phyloP scores from a whole-genome alignment of 2,329 filamentous ascomycete species.

The Alternaria ethzedia region DNA sequence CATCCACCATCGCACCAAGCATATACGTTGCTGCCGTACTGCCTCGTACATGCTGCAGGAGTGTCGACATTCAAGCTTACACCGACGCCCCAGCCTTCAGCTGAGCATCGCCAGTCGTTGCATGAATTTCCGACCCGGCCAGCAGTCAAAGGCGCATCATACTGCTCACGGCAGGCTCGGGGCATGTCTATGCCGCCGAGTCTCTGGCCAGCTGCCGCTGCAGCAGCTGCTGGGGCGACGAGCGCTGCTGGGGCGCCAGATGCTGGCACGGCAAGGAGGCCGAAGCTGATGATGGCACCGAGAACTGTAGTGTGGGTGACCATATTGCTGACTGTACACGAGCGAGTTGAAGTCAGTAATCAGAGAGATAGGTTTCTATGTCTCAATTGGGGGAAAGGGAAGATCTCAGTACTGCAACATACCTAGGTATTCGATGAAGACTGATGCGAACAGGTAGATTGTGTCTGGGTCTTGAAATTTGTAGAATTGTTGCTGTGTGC shows the following conservation, averaged over 20 bases:
- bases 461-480: neutral
- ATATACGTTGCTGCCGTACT: neutral
- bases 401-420: neutral
- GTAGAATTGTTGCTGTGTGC: neutral
- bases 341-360: neutral
- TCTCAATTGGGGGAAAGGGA: neutral
- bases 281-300: neutral
- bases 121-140: neutral
- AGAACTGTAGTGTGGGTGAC: neutral
- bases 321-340: neutral
- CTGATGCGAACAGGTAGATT: neutral
- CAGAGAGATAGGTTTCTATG: neutral
- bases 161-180: neutral
- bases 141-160: neutral
- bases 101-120: neutral
- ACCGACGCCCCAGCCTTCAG: neutral
- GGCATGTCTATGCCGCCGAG: neutral
- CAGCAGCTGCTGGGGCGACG: neutral
- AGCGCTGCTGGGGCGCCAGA: neutral
- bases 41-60: neutral
- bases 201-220: neutral
- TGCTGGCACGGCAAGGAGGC: neutral
- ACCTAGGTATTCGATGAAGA: neutral
- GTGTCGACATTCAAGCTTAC: neutral
- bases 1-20: neutral